Evolutionary conservation across 345 rosid genomes (phyloP), one percentile per base, ranked within the genome.

Genomic region (Combretum micranthum): DNA sequence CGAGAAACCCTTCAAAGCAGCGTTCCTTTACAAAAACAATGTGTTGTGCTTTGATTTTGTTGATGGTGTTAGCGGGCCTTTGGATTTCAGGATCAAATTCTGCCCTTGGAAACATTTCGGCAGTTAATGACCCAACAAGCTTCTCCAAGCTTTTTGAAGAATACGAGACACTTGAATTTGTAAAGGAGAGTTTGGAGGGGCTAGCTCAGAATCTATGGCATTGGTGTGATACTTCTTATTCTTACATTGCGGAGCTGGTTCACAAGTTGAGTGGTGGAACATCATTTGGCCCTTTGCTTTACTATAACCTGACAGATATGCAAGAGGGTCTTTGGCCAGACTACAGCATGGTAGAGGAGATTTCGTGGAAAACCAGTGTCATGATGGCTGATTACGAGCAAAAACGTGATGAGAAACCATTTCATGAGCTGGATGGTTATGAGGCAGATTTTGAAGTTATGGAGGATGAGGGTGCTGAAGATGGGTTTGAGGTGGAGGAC

Each of bases 231-330:
- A 47, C 72, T 26, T 73, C 71, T 18, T 14, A 71, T 20, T 67
- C 75, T 53, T 69, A 47, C 62, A 42, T 77, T 22, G 65, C 63
- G n/a, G 64, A 73, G 57, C 57, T 75, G 58, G 45, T 79, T 44
- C 32, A 37, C 13, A 45, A 19, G 37, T 53, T 61, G 68, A 57
- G 47, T 64, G 52, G 68, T 72, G 62, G 64, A 62, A 19, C 49
- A 19, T 59, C 57, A 56, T 32, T 63, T 53, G 71, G 60, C 54
- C 64, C 63, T 5, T 37, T 83, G 44, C 69, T 69, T 60, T 90
- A 72, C 57, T 67, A 69, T 44, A 87, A 90, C 72, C 70, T 75
- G 77, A 83, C 87, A n/a, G 52, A 44, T 60, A 56, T 64, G 71
- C 52, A 76, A 0, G 75, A 81, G 51, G n/a, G 66, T 56, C 52